Evolutionary conservation across 345 rosid genomes (phyloP), one percentile per base, ranked within the genome.

Genomic region (Lenwebbia sp.): DNA sequence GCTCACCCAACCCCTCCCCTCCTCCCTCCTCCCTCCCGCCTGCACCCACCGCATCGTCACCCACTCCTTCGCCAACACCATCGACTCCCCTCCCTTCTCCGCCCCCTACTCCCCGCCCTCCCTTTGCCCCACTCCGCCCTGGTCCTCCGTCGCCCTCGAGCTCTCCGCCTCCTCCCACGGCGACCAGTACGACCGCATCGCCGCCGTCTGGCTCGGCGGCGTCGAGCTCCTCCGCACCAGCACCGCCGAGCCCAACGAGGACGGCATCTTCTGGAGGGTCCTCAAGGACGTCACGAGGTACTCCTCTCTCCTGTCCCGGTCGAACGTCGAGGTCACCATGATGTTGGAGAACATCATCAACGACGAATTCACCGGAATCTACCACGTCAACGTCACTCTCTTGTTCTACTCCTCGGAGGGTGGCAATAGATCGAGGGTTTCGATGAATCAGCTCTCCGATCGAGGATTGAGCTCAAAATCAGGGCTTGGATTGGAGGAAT

Each of bases 331-430:
- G 83, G 87, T 92, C 86, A 92, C 97, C 15, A 90, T 97, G 94
- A 95, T 95, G 98, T 94, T 97, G n/a, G 99, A 96, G 88, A 97
- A 97, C 88, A 86, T 94, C 40, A 94, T 97, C 78, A 91, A 97
- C 86, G 86, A 91, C 28, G 90, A 92, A 26, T 94, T 89, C 93
- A 96, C 96, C 40, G 98, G 96, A 82, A 88, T 93, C 75, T 96
- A 94, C 91, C 93, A 92, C 85, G 93, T 96, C 82, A 88, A 92
- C 41, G 96, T 91, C 82, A 92, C 92, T 25, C 90, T 97, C 86
- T 49, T 70, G 70, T 96, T 92, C 86, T 97, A 95, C 91, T 88
- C 89, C 55, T 85, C 84, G n/a, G 65, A 89, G 53, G 85, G 74
- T 83, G 70, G 76, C 58, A 82, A 55, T 56, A 58, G 74, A 65